phyloP scores from a whole-genome alignment of 139 green algal species.

The Parachlorella kessleri region DNA sequence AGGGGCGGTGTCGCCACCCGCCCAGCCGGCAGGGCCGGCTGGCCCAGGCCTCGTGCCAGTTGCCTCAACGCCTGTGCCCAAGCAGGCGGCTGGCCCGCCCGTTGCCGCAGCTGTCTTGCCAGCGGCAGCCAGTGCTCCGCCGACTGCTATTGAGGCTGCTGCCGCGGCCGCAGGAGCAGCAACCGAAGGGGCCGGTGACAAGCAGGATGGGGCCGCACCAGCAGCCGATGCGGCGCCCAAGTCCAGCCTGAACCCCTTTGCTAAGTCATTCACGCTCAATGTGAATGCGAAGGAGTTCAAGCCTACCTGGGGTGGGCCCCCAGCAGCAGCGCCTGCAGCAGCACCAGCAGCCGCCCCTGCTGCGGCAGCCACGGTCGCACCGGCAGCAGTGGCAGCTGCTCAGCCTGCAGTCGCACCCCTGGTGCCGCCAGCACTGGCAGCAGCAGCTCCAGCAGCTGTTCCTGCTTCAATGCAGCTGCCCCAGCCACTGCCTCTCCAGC shows the following conservation, averaged over 20 bases:
- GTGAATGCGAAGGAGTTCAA: conserved; percentile 54
- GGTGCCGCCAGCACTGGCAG: too few relatives aligned
- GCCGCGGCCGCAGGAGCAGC: conserved; percentile 8
- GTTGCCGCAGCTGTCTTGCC: conserved; percentile 13
- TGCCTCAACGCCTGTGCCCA: background rate
- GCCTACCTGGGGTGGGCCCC: conserved; percentile 10
- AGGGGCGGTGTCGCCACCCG: too few relatives aligned
- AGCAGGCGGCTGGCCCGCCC: background rate
- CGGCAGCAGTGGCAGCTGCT: background rate
- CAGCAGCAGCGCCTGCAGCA: conserved; percentile 9
- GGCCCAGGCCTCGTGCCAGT: too few relatives aligned
- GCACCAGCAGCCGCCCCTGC: background rate
- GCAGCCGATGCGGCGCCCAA: background rate
- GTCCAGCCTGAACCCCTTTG: conserved; percentile 49
- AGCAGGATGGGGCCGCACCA: background rate
- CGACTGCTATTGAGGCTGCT: background rate
- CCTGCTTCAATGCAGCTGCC: too few relatives aligned
- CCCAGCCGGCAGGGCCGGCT: too few relatives aligned
- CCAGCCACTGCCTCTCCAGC: too few relatives aligned
- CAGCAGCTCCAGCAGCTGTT: too few relatives aligned
- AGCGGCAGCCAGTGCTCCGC: too few relatives aligned
- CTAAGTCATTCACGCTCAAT: conserved; percentile 64
- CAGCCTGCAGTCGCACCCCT: too few relatives aligned
- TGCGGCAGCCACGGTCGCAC: background rate
- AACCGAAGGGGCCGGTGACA: background rate